These are phyloP conservation scores for Nigrospora sphaerica DNA, from an alignment of 2,329 filamentous ascomycete species.

Conservation along the genomic window DNA sequence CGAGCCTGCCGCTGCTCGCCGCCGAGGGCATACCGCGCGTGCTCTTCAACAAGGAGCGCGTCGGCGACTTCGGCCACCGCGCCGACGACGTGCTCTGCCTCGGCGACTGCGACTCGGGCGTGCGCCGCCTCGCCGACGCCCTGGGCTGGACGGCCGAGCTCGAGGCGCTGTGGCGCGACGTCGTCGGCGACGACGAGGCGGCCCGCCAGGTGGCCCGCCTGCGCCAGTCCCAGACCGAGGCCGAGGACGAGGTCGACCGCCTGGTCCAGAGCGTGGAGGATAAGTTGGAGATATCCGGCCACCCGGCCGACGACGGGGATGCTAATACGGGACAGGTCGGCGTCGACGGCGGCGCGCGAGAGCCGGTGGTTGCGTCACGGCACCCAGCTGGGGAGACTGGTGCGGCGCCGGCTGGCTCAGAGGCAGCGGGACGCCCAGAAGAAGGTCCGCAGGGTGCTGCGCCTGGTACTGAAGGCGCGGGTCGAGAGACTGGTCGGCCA, in stretches of 20 bases:
- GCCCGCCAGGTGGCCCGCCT: slow-evolving; percentile 32
- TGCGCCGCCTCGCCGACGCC: slow-evolving; percentile 69
- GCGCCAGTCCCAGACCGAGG: neutral
- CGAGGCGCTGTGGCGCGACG: slow-evolving; percentile 63
- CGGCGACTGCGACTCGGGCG: slow-evolving; percentile 76
- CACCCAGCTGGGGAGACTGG: too few relatives aligned
- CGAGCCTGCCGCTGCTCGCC: slow-evolving; percentile 64
- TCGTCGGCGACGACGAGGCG: slow-evolving; percentile 56
- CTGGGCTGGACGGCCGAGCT: slow-evolving; percentile 84
- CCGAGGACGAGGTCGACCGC: slow-evolving; percentile 34
- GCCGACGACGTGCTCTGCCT: slow-evolving; percentile 80
- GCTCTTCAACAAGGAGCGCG: slow-evolving; percentile 79
- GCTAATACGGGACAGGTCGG: slow-evolving; percentile 3
- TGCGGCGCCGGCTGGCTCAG: too few relatives aligned
- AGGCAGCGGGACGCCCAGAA: too few relatives aligned
- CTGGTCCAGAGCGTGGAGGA: slow-evolving; percentile 23
- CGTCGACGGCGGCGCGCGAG: neutral
- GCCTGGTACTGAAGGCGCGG: too few relatives aligned
- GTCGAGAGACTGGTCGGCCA: too few relatives aligned
- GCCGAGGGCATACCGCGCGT: slow-evolving; percentile 61
- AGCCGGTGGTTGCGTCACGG: too few relatives aligned
- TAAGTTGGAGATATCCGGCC: slow-evolving; percentile 15
- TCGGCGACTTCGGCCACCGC: slow-evolving; percentile 70
- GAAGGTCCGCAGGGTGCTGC: too few relatives aligned
- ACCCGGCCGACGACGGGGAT: slow-evolving; percentile 2